These are phyloP conservation scores for Moricandia arvensis DNA, from an alignment of 345 rosid species.

Conservation along the genomic window DNA sequence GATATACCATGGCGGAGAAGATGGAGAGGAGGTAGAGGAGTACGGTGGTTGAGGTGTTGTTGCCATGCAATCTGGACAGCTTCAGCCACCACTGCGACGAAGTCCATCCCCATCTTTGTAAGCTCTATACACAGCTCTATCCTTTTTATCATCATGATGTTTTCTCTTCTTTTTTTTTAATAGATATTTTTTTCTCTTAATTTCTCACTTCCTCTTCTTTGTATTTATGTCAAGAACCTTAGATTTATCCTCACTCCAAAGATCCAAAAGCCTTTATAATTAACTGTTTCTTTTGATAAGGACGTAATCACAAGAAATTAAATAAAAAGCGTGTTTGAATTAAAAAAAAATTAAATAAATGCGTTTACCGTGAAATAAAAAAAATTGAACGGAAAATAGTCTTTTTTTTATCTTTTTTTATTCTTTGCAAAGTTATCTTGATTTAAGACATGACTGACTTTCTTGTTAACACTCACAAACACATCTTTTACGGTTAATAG, in stretches of 20 bases:
- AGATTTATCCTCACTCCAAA: conserved; percentile 6
- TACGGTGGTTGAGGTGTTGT: conserved; percentile 32
- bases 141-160: conserved; percentile 48
- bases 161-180: background rate
- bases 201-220: conserved; percentile 21
- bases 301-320: background rate
- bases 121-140: conserved; percentile 48
- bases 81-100: conserved; percentile 49
- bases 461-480: no score
- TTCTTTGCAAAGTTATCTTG: background rate
- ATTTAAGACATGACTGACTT: no score
- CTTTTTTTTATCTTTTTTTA: background rate
- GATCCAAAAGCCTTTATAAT: background rate
- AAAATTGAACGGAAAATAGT: background rate
- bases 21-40: conserved; percentile 28
- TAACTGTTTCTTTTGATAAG: background rate
- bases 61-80: conserved; percentile 33
- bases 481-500: no score
- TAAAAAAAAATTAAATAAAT: background rate
- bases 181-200: background rate
- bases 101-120: conserved; percentile 47
- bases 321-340: background rate
- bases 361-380: background rate
- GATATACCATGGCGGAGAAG: conserved; percentile 20
- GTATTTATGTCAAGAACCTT: conserved; percentile 12